phyloP scores from a whole-genome alignment of 2,329 filamentous ascomycete species.

The Metarhizium guizhouense region DNA sequence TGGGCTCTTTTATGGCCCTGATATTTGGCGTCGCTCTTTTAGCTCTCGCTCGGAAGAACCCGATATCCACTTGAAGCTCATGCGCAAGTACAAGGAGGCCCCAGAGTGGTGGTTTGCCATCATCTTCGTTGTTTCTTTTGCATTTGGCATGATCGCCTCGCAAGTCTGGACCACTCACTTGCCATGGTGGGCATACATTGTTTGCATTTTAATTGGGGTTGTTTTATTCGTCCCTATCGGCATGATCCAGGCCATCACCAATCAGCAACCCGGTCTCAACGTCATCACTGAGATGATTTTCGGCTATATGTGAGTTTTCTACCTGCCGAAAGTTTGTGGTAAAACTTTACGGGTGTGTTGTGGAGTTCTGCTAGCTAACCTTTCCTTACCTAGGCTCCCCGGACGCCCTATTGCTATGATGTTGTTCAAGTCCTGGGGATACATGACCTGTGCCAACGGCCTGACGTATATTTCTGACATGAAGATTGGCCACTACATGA shows the following conservation, averaged over 20 bases:
- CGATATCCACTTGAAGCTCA: conserved; percentile 43
- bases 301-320: conserved; percentile 28
- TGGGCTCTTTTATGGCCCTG: conserved; percentile 39
- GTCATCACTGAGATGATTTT: conserved; percentile 37
- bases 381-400: conserved; percentile 17
- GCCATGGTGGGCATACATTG: conserved; percentile 30
- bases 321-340: neutral
- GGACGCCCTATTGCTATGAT: conserved; percentile 37
- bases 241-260: conserved; percentile 36
- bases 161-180: conserved; percentile 28
- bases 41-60: conserved; percentile 14
- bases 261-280: conserved; percentile 35
- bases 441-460: conserved; percentile 34
- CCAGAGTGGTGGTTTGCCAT: conserved; percentile 47
- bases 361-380: neutral
- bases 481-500: conserved; percentile 43
- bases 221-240: conserved; percentile 31
- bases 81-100: conserved; percentile 43
- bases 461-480: conserved; percentile 35
- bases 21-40: conserved; percentile 28
- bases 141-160: conserved; percentile 27
- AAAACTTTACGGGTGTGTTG: neutral
- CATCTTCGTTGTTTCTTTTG: conserved; percentile 37
- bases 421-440: conserved; percentile 36
- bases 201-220: conserved; percentile 27